Base-by-base conservation (phyloP, 2,329 filamentous ascomycete species). In the Aspergillus sp. region DNA sequence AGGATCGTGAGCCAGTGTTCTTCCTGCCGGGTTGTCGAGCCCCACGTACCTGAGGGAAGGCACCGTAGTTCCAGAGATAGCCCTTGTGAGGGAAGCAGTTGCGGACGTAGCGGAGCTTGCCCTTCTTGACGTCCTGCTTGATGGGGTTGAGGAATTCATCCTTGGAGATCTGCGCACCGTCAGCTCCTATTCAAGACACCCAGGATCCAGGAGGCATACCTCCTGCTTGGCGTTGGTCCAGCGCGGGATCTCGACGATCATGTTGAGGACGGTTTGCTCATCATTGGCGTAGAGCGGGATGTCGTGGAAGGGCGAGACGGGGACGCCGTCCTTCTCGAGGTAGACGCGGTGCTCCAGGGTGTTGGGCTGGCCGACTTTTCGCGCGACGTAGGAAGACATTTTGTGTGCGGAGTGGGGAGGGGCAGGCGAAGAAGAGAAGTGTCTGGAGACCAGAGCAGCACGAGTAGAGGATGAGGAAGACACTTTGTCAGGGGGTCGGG, bases 51-150 rank as follows among this genome's bases (percentile, higher is more conserved):
- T 91, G 86, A 55, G 91, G 91, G 80, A 98, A 96, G 67, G 88
- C 88, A 71, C 91, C 91, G 71, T 98, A 98, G 79, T 98, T 98
- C 91, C 91, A 98, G 55, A 98, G 85, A 70, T 98, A 98, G 50
- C 91, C 91, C 79, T 98, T 96, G 82, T 98, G 91, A 55, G 91
- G 91, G 78, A 98, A 98, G 81, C 91, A 98, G 82, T 98, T 98
- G 71, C 91, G 86, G 63, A 98, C 91, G 64, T 82, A 98, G 60
- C 91, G 85, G 57, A 96, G 86, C 78, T 95, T 96, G 77, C 89
- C 91, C 78, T 98, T 96, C 83, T 98, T 96, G 67, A 79, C 78
- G 66, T 98, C 91, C 74, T 98, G 91, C 81, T 95, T 95, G 74
- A 95, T 94, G 62, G 89, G 89, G 75, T 95, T 96, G 63, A 96